These are phyloP conservation scores for Pharnaceum exiguum DNA, from an alignment of 148 eudicot genomes.

Conservation along the genomic window DNA sequence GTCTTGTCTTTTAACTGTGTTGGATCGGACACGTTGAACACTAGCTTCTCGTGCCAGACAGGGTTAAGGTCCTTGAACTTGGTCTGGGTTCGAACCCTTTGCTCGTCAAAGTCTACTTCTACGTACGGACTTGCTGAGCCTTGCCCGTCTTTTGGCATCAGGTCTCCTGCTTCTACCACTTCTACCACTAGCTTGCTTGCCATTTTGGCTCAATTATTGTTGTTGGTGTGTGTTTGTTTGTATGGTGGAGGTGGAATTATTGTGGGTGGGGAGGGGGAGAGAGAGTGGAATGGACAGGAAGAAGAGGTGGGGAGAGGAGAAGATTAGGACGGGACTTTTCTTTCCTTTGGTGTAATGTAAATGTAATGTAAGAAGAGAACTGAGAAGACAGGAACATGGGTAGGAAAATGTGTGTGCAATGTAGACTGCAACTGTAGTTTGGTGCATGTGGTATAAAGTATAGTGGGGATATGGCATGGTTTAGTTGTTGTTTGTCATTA, in stretches of 20 bases:
- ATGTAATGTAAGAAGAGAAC: too few relatives aligned
- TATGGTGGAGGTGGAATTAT: neutral
- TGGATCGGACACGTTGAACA: conserved; percentile 40
- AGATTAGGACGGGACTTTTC: neutral
- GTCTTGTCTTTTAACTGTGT: conserved; percentile 23
- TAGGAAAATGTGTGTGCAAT: neutral
- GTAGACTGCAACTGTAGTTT: conserved; percentile 27
- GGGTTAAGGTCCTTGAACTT: conserved; percentile 75
- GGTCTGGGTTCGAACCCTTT: conserved; percentile 45
- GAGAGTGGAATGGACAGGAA: neutral
- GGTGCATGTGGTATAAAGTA: conserved; percentile 13
- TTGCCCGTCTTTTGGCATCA: conserved; percentile 97
- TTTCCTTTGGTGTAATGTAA: conserved; percentile 4
- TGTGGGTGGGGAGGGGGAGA: neutral
- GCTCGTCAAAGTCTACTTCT: conserved; percentile 54
- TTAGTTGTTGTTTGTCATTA: conserved; percentile 15
- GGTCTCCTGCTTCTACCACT: conserved; percentile 61
- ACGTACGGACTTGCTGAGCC: conserved; percentile 86
- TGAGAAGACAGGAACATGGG: conserved; percentile 4
- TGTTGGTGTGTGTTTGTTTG: neutral
- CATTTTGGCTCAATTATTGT: conserved; percentile 20
- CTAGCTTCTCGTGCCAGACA: conserved; percentile 57
- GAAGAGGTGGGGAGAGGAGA: neutral
- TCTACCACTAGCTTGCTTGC: conserved; percentile 71
- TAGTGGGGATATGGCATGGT: neutral